Evolutionary conservation across 2,329 filamentous ascomycete species (phyloP), one percentile per base, ranked within the genome.

Genomic region (Thermomyces lanuginosus): DNA sequence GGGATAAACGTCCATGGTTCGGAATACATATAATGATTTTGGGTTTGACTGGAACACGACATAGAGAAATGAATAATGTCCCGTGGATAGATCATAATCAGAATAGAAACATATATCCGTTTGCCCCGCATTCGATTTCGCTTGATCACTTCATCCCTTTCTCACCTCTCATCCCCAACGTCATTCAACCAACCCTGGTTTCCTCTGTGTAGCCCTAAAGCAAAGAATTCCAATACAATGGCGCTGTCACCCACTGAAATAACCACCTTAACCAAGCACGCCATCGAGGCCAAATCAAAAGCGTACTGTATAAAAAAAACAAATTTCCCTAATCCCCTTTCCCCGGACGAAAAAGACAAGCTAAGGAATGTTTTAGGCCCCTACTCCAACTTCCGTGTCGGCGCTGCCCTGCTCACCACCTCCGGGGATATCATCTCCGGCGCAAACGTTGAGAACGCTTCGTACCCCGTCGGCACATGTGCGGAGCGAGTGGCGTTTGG

Each of bases 381-480:
- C 3, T 92, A 93, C 63, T 91, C 81, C 43, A 68, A 76, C 33
- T 98, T 95, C 64, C 79, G 75, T 36, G 89, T 98, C 35, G 89
- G 89, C 36, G 76, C 79, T 26, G 74, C 78, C 17, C 56, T 95
- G 34, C 71, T 95, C 35, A 64, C 70, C 5, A 35, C 52, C 7
- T 54, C 62, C 16, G 67, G 64, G 2, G 51, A 56, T 31, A 70
- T 64, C 39, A 63, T 83, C 31, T 60, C 66, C 23, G 89, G 89
- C 29, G 83, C 80, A 36, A 92, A 92, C 48, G 72, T 95, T 35
- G 89, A 98, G 58, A 93, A 95, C 49, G 84, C 82, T 1, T 63
- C 77, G 15, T 95, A 92, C 49, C 86, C 89, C 0, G 84, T 93
- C 4, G 82, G 82, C n/a, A 91, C 80, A 2, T 95, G 89, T 53